Evolutionary conservation across 2,329 filamentous ascomycete genomes (phyloP).

Genomic region (Tolypocladium sp.): DNA sequence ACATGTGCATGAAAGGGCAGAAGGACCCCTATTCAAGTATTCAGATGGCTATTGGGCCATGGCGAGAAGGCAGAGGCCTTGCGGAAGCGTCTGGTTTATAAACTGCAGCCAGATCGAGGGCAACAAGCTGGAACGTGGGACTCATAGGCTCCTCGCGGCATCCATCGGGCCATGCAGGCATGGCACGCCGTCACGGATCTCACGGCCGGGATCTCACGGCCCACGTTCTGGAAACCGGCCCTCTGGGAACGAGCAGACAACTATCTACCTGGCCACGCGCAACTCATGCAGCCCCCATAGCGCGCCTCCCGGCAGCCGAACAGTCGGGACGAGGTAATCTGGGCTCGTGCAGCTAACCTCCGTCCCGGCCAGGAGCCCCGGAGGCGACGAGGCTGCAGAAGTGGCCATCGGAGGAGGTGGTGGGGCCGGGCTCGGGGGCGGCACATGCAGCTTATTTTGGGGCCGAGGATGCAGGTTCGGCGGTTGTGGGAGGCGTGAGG

Average conservation of each 20-base stretch:
- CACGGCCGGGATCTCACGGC: not conserved
- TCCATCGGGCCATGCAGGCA: not conserved
- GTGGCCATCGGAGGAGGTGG: not conserved
- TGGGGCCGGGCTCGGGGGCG: not conserved
- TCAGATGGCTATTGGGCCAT: too few relatives aligned
- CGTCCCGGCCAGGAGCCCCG: not conserved
- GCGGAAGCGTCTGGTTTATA: too few relatives aligned
- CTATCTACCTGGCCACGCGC: not conserved
- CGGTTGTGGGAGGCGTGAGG: not conserved
- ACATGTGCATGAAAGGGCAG: too few relatives aligned
- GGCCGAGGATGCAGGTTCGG: not conserved
- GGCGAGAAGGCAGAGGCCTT: too few relatives aligned
- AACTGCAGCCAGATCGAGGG: not conserved
- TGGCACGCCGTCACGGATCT: not conserved
- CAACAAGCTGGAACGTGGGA: too few relatives aligned
- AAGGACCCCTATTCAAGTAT: too few relatives aligned
- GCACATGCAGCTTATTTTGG: not conserved
- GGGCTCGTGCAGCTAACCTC: not conserved
- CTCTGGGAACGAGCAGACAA: not conserved
- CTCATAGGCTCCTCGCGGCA: too few relatives aligned
- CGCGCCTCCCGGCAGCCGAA: not conserved
- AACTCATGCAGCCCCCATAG: not conserved
- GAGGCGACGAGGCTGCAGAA: not conserved
- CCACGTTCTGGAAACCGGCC: not conserved
- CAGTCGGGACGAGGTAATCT: not conserved